Conservation (phyloP, 352 stramenopile genomes). For the Pythium plurisporium region DNA sequence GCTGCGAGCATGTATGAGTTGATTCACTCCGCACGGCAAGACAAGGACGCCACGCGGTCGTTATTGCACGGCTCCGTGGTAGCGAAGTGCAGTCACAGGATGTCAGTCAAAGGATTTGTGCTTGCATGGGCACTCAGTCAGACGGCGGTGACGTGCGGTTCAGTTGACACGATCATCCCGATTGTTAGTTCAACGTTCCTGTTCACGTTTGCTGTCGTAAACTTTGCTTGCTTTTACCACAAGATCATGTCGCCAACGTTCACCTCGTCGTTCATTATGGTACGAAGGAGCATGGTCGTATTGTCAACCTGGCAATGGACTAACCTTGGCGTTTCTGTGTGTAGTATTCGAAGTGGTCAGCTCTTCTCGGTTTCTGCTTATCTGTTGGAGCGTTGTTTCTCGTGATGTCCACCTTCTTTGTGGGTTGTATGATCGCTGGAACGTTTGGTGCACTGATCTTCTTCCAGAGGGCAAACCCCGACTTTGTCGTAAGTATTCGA, state of each 20-base stretch:
- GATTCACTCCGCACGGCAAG: background rate
- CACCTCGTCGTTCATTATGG: conserved; percentile 37
- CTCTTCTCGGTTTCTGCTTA: conserved; percentile 34
- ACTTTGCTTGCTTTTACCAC: conserved; percentile 54
- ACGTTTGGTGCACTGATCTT: conserved; percentile 25
- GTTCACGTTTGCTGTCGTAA: conserved; percentile 43
- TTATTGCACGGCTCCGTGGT: background rate
- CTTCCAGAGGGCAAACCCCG: conserved; percentile 26
- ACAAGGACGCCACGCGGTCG: background rate
- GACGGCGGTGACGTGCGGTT: conserved; percentile 30
- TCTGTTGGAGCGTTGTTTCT: conserved; percentile 41
- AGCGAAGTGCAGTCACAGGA: too few species aligned
- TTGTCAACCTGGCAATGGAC: background rate
- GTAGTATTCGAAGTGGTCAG: conserved; percentile 52
- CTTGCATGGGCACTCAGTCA: conserved; percentile 35
- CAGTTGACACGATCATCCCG: conserved; percentile 37
- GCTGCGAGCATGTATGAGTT: conserved; percentile 16
- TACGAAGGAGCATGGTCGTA: conserved; percentile 10
- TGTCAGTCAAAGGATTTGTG: background rate
- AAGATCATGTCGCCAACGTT: conserved; percentile 40
- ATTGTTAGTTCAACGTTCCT: conserved; percentile 40
- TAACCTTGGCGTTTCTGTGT: background rate
- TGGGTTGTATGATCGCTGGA: conserved; percentile 19
- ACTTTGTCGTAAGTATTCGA: conserved; percentile 25
- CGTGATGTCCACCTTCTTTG: conserved; percentile 40